Base-by-base conservation (phyloP, 2,329 filamentous ascomycete species). In the Periconia digitata region DNA sequence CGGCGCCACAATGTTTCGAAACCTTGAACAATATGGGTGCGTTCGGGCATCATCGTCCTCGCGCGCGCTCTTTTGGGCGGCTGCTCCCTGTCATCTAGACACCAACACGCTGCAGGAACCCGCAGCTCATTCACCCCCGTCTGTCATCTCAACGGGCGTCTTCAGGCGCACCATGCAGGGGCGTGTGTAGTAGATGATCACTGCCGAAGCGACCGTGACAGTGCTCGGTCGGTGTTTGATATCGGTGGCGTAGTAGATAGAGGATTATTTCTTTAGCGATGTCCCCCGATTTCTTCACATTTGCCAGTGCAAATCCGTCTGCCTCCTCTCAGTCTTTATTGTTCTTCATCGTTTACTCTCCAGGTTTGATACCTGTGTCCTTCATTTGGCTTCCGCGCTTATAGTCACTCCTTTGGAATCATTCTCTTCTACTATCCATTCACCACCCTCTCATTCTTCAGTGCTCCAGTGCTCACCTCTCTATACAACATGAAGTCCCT, bases 1-100 rank as follows among this genome's bases (percentile, higher is more conserved):
- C 44, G 47, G 24, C 50, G 49, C 54, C 45, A 53, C 51, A n/a
- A 20, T 44, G 51, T 56, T 54, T 56, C 54, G 47, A 56, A 56
- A 56, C 49, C 37, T 23, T 36, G 6, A 29, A n/a, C 18, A 40
- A 10, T 36, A 37, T 40, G 38, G 27, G 27, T 35, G 37, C 29
- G n/a, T 39, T 20, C n/a, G n/a, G n/a, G n/a, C n/a, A n/a, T n/a
- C 20, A 21, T 24, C 29, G 20, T 18, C 38, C 22, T 35, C 36
- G 15, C 23, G 15, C 40, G 32, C 39, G 21, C 8, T 34, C 20
- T n/a, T 34, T 32, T 37, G 43, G 20, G 39, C 44, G 40, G 16
- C 27, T 47, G 24, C 21, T 44, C 16, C 17, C 32, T 41, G 40
- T 34, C 20, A 13, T 18, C 17, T 10, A 23, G 18, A 43, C 43